Percentiles rank a stretch among this genome's conserved stretches.
These are phyloP conservation scores for Aplosporella prunicola DNA, from an alignment of 2,329 filamentous ascomycete genomes.

Conservation along the genomic window DNA sequence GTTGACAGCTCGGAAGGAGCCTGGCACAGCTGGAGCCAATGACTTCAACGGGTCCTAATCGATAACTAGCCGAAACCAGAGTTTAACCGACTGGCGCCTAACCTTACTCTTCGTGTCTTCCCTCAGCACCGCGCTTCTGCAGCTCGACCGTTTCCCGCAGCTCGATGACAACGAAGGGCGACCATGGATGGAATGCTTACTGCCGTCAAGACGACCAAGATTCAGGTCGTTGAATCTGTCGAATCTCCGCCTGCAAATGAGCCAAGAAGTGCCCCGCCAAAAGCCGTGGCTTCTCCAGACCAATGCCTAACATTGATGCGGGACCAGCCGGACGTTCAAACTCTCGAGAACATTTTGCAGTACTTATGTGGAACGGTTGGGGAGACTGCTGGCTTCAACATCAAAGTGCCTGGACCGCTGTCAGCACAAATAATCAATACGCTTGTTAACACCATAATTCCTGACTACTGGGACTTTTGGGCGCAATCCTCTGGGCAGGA, in stretches of 20 bases:
- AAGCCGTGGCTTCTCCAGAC: conserved; percentile 23
- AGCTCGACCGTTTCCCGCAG: too few relatives aligned
- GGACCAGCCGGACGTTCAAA: conserved; percentile 52
- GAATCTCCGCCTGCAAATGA: neutral
- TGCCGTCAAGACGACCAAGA: conserved; percentile 29
- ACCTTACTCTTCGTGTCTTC: too few relatives aligned
- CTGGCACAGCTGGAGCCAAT: too few relatives aligned
- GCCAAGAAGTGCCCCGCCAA: neutral
- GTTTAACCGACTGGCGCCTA: too few relatives aligned
- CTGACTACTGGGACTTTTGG: conserved; percentile 70
- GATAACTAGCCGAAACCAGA: too few relatives aligned
- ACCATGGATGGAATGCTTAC: conserved; percentile 43
- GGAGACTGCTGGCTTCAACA: conserved; percentile 37
- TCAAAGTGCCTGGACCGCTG: conserved; percentile 54
- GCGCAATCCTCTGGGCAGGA: conserved; percentile 32
- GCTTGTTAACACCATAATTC: conserved; percentile 64
- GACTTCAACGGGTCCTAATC: too few relatives aligned
- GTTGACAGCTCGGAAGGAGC: too few relatives aligned
- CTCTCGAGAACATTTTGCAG: conserved; percentile 43
- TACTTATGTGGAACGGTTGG: conserved; percentile 37
- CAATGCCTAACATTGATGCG: conserved; percentile 53
- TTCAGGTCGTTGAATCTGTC: neutral
- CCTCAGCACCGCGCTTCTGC: too few relatives aligned
- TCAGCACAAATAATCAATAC: conserved; percentile 66
- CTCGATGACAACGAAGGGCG: neutral